Base-by-base conservation (phyloP, 805 yeast species). In the Schwanniomyces pseudopolymorphus region DNA sequence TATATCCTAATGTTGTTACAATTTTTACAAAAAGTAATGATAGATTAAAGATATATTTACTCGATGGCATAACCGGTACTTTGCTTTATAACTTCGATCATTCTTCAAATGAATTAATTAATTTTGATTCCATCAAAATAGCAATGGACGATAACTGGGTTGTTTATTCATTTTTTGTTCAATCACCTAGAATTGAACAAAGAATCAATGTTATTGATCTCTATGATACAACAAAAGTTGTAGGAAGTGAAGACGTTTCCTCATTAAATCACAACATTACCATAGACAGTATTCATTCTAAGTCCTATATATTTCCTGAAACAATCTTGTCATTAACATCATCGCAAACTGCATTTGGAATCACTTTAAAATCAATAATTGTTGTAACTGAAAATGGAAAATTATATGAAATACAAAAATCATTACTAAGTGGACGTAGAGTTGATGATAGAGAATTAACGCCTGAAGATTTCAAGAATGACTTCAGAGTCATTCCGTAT, bases 141-240 rank as follows among this genome's bases (percentile, higher is more conserved):
- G 72, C 82, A 0, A 78, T 82, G 63, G 94, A 89, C 41, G 98
- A 92, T 60, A 82, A 91, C 65, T 92, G 94, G 87, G 70, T 89
- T 14, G 74, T 88, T 9, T 85, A 87, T 58, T 71, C 91, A 0
- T 84, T 81, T 55, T 79, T 75, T 58, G 76, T 83, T 46, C 57
- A 59, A 1, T 60, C 61, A 2, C 84, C 84, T 9, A 61, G 72
- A 17, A 77, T 79, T 42, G 75, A 72, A 48, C 77, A 71, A 48
- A 78, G 84, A 55, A 58, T 94, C 11, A 81, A 77, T 13, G 89
- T 87, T 3, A 70, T 89, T 56, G 97, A 94, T 61, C 64, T 94
- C 33, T 94, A 81, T 64, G 95, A 89, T 57, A 43, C 40, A 45
- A 50, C 50, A 10, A 44, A 47, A 72, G 80, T 54, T 46, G 61